Evolutionary conservation across 2,329 filamentous ascomycete species (phyloP).

Genomic region (Penicillium sp.): DNA sequence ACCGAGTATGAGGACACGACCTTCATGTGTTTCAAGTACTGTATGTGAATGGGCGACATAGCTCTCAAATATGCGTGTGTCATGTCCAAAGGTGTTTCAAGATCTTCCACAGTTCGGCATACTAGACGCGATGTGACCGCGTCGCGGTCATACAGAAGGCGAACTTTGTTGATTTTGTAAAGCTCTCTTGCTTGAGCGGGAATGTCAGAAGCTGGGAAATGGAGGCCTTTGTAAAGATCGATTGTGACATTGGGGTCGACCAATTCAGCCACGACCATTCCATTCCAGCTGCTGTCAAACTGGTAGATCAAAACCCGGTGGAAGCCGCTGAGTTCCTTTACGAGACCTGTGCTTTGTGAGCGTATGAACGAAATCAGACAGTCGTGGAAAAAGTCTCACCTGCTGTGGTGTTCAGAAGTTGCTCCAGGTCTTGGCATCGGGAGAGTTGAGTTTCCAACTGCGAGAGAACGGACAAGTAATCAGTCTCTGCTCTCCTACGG

Average conservation of each 20-base stretch:
- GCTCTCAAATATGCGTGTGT: constrained; percentile 82
- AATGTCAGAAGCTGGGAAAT: constrained; percentile 87
- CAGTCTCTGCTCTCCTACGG: constrained; percentile 74
- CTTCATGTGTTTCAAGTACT: constrained; percentile 85
- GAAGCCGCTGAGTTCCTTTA: constrained; percentile 88
- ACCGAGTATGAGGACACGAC: constrained; percentile 77
- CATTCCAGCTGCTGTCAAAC: constrained; percentile 81
- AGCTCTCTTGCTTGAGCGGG: constrained; percentile 83
- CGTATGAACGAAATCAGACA: neutral
- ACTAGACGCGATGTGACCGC: constrained; percentile 78
- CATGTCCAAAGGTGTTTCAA: constrained; percentile 72
- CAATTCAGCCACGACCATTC: constrained; percentile 82
- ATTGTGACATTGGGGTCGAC: constrained; percentile 78
- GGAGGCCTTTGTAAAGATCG: constrained; percentile 82
- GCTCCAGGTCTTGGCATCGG: constrained; percentile 66
- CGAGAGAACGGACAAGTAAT: constrained; percentile 81
- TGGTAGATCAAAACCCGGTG: constrained; percentile 93
- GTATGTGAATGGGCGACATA: constrained; percentile 81
- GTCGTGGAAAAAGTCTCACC: neutral
- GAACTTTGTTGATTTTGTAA: constrained; percentile 87
- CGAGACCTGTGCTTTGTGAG: constrained; percentile 57
- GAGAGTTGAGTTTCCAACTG: constrained; percentile 83
- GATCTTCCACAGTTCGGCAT: constrained; percentile 69
- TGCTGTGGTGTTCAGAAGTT: constrained; percentile 77
- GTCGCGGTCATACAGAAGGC: constrained; percentile 82